Evolutionary conservation across 495 filamentous ascomycete genomes (phyloP).

Genomic region (Daldinia grandis): DNA sequence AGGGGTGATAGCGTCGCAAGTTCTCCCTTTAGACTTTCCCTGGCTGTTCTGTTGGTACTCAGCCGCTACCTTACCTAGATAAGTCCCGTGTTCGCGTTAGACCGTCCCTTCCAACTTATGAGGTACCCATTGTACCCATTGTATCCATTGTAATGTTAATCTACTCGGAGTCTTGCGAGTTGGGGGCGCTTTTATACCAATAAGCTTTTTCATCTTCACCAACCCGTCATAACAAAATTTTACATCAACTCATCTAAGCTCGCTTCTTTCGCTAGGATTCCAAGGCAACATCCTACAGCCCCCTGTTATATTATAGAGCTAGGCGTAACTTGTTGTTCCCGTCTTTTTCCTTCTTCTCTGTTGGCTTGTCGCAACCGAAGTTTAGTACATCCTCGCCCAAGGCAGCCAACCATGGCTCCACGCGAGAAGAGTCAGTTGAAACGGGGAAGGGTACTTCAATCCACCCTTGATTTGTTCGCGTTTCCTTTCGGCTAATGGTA

Average conservation of each 20-base stretch:
- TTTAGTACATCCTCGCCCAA: slow-evolving; percentile 18
- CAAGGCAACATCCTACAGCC: background rate
- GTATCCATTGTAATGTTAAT: background rate
- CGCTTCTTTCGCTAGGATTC: background rate
- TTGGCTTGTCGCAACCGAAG: slow-evolving; percentile 1
- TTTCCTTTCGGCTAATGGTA: slow-evolving; percentile 40
- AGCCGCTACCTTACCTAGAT: slow-evolving; percentile 8
- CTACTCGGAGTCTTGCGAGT: background rate
- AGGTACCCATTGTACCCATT: background rate
- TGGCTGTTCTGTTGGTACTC: background rate
- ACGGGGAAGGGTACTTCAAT: slow-evolving; percentile 54
- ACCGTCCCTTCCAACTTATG: slow-evolving; percentile 6
- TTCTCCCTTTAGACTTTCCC: background rate
- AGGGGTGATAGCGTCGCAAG: slow-evolving; percentile 28
- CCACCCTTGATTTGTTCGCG: slow-evolving; percentile 36
- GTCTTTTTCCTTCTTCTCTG: background rate
- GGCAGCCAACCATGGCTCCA: slow-evolving; percentile 58
- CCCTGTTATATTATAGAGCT: slow-evolving; percentile 14
- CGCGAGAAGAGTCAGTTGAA: slow-evolving; percentile 66
- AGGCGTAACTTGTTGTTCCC: background rate
- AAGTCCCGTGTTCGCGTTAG: slow-evolving; percentile 18
- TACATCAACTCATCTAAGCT: background rate
- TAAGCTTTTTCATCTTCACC: slow-evolving; percentile 6
- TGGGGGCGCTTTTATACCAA: slow-evolving; percentile 1
- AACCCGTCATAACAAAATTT: background rate